Evolutionary conservation across 495 filamentous ascomycete species (phyloP), one percentile per base, ranked within the genome.

Genomic region (Podospora sp.): DNA sequence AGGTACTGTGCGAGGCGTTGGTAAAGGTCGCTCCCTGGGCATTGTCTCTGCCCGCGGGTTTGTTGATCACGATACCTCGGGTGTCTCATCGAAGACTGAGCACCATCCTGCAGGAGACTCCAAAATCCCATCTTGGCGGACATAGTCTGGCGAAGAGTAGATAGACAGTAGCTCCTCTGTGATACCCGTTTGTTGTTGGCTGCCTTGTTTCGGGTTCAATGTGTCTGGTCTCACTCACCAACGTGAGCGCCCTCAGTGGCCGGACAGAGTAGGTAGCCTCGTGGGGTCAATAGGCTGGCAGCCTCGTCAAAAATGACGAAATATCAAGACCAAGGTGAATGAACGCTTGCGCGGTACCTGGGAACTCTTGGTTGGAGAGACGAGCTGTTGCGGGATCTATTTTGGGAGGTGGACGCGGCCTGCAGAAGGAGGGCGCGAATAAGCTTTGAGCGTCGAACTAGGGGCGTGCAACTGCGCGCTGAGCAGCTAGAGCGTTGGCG

Each of bases 391-490:
- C 9, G 52, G 9, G 52, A 22, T 6, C 52, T 55, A 55, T 55
- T 55, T 55, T 26, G 20, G 52, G 52, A 55, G 14, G 20, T 2
- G 52, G 40, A 55, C 52, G 52, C 25, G 52, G 52, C 52, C n/a
- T 55, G 52, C 52, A 55, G 20, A 24, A 53, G 6, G 50, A n/a
- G n/a, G n/a, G n/a, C n/a, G 9, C 52, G 52, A 24, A n/a, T 22
- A 55, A 55, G 52, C 52, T 55, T 26, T 55, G 21, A 22, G 40
- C 52, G 20, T 11, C 7, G 20, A 55, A 26, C 21, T 22, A 55
- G 52, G 20, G 52, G 52, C 25, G 52, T 55, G n/a, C n/a, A 55
- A 11, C 40, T 46, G 16, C 40, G 12, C 2, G 40, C 14, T 46
- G 40, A 46, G 40, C 12, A 46, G 40, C 16, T 46, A 11, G 40